Base-by-base conservation (phyloP, 768 basidiomycete species). In the Hypholoma sublateritium region DNA sequence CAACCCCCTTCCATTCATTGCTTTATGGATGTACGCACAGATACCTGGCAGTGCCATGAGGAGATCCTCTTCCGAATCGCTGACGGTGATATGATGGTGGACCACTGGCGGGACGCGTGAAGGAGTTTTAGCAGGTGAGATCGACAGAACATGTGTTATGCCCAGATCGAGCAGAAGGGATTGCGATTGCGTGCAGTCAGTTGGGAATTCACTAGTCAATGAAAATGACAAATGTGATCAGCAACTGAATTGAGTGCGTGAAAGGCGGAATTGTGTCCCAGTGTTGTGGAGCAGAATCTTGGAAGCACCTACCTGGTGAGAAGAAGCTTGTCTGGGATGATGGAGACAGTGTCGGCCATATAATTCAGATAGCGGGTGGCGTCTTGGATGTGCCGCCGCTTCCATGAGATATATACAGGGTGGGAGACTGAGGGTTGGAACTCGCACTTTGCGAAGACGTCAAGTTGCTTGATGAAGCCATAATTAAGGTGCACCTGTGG, bases 381-480 rank as follows among this genome's bases (percentile, higher is more conserved):
- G 32, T 82, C 79, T 56, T 80, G 83, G 47, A 74, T 73, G 56
- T 82, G 79, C 28, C 76, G 71, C 12, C 82, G 78, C 63, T 80
- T 84, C 86, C 85, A 88, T n/a, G 78, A 68, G 4, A 76, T 74
- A 57, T 88, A 88, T 17, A 70, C 72, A 2, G 71, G 54, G 56
- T 82, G 74, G 0, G 68, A 65, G 22, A 71, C 72, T 1, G 72
- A 74, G 0, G 81, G 78, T 19, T 72, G 68, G 62, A 79, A 84
- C 39, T 72, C 68, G 59, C 85, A 86, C 11, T 78, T 74, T 24
- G 69, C 73, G 59, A 86, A 88, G 1, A 73, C 70, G 37, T 84
- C 74, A 19, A 88, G 75, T 57, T 87, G 85, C 58, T 76, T 85
- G 64, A 84, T 65, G 63, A 88, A 88, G 1, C 79, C 79, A 57